phyloP scores from a whole-genome alignment of 2,329 filamentous ascomycete genomes.

The Colletotrichum chrysophilum region DNA sequence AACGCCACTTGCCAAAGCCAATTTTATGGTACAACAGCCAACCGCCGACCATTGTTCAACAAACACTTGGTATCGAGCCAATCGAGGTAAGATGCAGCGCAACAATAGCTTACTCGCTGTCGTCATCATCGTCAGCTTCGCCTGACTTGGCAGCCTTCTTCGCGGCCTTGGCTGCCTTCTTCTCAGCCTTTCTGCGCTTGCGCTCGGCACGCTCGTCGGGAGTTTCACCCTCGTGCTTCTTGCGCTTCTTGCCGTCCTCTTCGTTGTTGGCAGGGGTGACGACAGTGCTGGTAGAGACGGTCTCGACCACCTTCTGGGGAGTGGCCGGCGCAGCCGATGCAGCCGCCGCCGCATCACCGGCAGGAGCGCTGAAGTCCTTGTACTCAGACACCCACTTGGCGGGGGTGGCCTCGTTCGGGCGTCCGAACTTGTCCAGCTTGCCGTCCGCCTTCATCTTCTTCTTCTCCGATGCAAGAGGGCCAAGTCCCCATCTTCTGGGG shows the following conservation, averaged over 20 bases:
- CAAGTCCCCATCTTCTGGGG: constrained; percentile 94
- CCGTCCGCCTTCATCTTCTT: constrained; percentile 99
- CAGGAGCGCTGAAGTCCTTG: constrained; percentile 78
- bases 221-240: constrained; percentile 83
- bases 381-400: constrained; percentile 92
- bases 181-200: constrained; percentile 65
- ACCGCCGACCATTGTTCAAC: constrained; percentile 20
- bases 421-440: constrained; percentile 97
- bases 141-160: constrained; percentile 56
- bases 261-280: constrained; percentile 47
- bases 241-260: constrained; percentile 71
- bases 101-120: constrained; percentile 50
- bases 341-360: constrained; percentile 47
- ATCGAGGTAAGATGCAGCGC: constrained; percentile 14
- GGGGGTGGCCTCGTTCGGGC: constrained; percentile 89
- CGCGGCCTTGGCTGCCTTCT: constrained; percentile 62
- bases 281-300: constrained; percentile 48
- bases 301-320: constrained; percentile 38
- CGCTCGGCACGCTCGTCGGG: constrained; percentile 70
- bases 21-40: constrained; percentile 26
- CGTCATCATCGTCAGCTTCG: constrained; percentile 52
- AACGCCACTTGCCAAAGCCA: constrained; percentile 26
- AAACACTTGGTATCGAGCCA: constrained; percentile 22
- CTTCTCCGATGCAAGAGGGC: constrained; percentile 92
- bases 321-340: constrained; percentile 48